phyloP scores from a whole-genome alignment of 352 stramenopile genomes.

The Blastocystis sp. region DNA sequence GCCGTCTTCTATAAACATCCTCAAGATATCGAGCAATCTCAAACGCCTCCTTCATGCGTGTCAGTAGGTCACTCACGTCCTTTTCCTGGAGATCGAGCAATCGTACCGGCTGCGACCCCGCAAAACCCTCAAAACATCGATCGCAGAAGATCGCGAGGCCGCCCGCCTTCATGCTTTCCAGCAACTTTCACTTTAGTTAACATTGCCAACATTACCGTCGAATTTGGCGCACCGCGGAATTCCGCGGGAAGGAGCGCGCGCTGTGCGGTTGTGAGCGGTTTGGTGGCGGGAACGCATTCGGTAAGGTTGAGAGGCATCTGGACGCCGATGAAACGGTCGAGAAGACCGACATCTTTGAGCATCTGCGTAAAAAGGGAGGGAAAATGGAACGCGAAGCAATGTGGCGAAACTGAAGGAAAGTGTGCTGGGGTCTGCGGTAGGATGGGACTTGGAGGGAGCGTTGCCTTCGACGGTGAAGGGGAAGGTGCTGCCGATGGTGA shows the following conservation, averaged over 20 bases:
- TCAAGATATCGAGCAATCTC: conserved; percentile 36
- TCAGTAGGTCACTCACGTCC: not conserved
- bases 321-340: conserved; percentile 14
- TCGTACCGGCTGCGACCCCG: not conserved
- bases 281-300: not conserved
- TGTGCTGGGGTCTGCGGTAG: not conserved
- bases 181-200: not conserved
- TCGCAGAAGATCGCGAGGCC: conserved; percentile 17
- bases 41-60: conserved; percentile 24
- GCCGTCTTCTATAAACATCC: not conserved
- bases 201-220: not conserved
- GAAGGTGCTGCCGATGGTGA: conserved; percentile 32
- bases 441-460: no score
- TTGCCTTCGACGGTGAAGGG: conserved; percentile 26
- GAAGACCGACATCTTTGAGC: conserved; percentile 22
- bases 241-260: not conserved
- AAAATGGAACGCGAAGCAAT: not conserved
- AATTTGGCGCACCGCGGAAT: not conserved
- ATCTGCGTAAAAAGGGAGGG: not conserved
- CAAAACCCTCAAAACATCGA: conserved; percentile 34
- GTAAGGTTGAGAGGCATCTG: conserved; percentile 38
- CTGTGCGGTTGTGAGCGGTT: not conserved
- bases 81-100: conserved; percentile 6
- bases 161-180: conserved; percentile 27
- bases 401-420: conserved; percentile 36